Evolutionary conservation across 2,329 filamentous ascomycete species (phyloP), one percentile per base, ranked within the genome.

Genomic region (Fusarium chlamydosporum): DNA sequence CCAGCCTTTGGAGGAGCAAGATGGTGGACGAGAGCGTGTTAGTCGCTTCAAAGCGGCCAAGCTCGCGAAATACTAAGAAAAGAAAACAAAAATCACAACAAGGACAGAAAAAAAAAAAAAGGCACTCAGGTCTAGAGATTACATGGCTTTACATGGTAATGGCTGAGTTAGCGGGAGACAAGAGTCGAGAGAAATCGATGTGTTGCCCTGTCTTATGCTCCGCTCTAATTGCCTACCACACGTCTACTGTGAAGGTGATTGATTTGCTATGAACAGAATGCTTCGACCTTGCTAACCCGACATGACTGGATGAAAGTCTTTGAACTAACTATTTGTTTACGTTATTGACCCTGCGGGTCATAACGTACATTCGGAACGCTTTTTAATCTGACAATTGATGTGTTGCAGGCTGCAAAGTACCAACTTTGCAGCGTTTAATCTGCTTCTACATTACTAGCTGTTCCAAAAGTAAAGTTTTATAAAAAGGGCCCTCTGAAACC

Each of bases 41-140:
- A 93, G 91, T 81, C 86, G 89, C 65, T 94, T 94, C 81, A 92
- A 89, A 81, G 90, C 91, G 48, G 91, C 91, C 4, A 85, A 89
- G 66, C 79, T 93, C 57, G 85, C 85, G 29, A 84, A 79, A 74
- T 81, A 84, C 61, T 88, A 57, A 74, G 57, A 50, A n/a, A 58
- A 63, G 38, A 11, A 67, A 7, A n/a, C n/a, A n/a, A n/a, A 41
- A 27, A 34, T 23, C 23, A 23, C 3, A 23, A 23, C 23, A 26
- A 45, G 4, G 58, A 61, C 7, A n/a, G n/a, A n/a, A 29, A 65
- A 69, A 65, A 53, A 70, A 47, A 47, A 42, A 35, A 56, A 43
- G 46, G 48, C 53, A 46, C 52, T 55, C 64, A 29, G 20, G 48
- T 43, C 56, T 63, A 40, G 35, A 48, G 43, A 51, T 35, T 33